phyloP scores from a whole-genome alignment of 306 rosid species.

The Calophaca sinica region DNA sequence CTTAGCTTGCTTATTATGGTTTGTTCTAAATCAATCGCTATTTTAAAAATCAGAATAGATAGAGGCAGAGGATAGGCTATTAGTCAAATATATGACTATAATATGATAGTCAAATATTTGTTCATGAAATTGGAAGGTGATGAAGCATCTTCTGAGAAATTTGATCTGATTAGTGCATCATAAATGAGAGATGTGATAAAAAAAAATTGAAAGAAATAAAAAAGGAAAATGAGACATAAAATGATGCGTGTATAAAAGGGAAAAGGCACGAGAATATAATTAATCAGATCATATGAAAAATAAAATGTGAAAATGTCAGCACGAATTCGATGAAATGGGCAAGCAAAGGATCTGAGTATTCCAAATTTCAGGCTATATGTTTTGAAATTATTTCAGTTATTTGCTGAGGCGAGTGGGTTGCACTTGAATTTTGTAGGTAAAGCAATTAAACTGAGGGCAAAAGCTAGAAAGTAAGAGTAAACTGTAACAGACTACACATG shows the following conservation, averaged over 20 bases:
- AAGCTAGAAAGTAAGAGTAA: slow-evolving; percentile 34
- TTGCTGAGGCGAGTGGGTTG: not conserved
- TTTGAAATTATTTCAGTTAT: not conserved
- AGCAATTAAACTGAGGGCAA: slow-evolving; percentile 32
- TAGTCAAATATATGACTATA: slow-evolving; percentile 19
- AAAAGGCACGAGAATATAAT: too few relatives aligned
- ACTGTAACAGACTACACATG: slow-evolving; percentile 50
- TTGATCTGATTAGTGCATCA: too few relatives aligned
- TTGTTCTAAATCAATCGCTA: slow-evolving; percentile 14
- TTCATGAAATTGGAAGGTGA: slow-evolving; percentile 25
- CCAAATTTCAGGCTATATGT: not conserved
- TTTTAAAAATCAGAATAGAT: slow-evolving; percentile 11
- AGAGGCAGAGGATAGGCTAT: not conserved
- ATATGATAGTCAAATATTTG: not conserved
- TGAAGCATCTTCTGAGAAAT: not conserved
- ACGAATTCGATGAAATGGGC: too few relatives aligned
- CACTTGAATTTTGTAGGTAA: slow-evolving; percentile 30
- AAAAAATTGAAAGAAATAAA: too few relatives aligned
- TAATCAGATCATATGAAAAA: too few relatives aligned
- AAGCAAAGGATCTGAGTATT: too few relatives aligned
- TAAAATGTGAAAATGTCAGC: too few relatives aligned
- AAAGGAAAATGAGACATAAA: too few relatives aligned
- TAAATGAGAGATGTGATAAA: too few relatives aligned
- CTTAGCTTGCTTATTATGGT: slow-evolving; percentile 39
- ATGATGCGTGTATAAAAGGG: too few relatives aligned